Evolutionary conservation across 805 yeast genomes (phyloP), one percentile per base, ranked within the genome.

Genomic region (Kazachstania viticola): DNA sequence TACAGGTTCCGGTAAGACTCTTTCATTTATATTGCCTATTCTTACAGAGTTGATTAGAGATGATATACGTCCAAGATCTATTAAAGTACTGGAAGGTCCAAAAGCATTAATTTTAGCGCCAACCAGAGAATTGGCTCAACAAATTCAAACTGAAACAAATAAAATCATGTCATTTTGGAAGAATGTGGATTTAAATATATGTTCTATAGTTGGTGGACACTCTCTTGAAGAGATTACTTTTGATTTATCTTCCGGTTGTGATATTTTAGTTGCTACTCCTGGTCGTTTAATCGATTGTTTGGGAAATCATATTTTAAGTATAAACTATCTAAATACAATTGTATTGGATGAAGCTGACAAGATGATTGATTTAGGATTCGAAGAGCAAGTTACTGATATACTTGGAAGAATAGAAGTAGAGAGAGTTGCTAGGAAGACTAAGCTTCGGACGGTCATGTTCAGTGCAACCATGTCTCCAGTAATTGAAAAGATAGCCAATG

Each of bases 291-390:
- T 84, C 9, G 98, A 88, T 47, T 74, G 85, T 37, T 40, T 87
- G 13, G 84, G 79, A 34, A 62, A 79, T 32, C 72, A 74, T n/a
- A 60, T 79, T 14, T 37, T 85, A 3, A 68, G 67, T 1, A 56
- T 87, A 21, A 61, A 60, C 25, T 71, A 72, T 36, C 72, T 94
- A 39, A 67, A 67, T 38, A 79, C 74, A 38, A 57, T 88, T 15
- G 77, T 82, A 2, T 65, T 87, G 62, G 98, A 88, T 60, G 98
- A 88, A 57, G 95, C 95, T 2, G 98, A 88, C 55, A 65, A 87
- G 42, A 88, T 88, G 97, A 75, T 88, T 27, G 95, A 85, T 52
- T 69, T 88, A 72, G 96, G 96, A 4, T 88, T 88, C 52, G 95
- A 84, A 51, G 79, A 71, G 21, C 84, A 84, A 47, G 70, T 88